Evolutionary conservation across 2,329 filamentous ascomycete genomes (phyloP).

Genomic region (Paramyrothecium sp.): DNA sequence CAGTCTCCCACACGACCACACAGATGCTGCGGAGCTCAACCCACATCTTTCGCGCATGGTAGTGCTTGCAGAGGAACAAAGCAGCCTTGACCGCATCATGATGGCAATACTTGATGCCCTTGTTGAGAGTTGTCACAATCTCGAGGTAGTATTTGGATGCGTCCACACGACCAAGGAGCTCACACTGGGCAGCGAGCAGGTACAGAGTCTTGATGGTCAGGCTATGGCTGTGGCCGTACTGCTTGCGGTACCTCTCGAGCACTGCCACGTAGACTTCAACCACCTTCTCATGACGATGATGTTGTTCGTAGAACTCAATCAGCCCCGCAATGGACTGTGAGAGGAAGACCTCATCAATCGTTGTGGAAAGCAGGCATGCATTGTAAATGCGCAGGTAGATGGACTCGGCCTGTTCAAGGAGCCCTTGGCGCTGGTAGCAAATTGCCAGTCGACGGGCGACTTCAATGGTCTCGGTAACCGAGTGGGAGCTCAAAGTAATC

Average conservation of each 20-base stretch:
- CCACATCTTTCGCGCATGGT: slow-evolving; percentile 42
- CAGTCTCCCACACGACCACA: slow-evolving; percentile 40
- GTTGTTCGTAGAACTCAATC: slow-evolving; percentile 29
- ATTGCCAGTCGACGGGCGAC: slow-evolving; percentile 30
- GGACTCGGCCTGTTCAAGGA: slow-evolving; percentile 34
- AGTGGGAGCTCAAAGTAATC: slow-evolving; percentile 27
- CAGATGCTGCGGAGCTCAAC: slow-evolving; percentile 44
- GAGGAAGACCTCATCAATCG: slow-evolving; percentile 25
- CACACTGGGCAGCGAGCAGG: slow-evolving; percentile 16
- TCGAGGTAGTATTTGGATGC: slow-evolving; percentile 33
- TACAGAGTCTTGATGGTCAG: slow-evolving; percentile 34
- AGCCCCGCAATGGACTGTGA: slow-evolving; percentile 23
- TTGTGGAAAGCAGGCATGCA: slow-evolving; percentile 27
- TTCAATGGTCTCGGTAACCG: slow-evolving; percentile 26
- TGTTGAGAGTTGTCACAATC: slow-evolving; percentile 31
- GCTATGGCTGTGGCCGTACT: slow-evolving; percentile 21
- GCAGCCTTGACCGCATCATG: slow-evolving; percentile 44
- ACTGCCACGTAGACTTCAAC: slow-evolving; percentile 32
- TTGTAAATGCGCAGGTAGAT: slow-evolving; percentile 35
- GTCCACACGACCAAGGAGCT: slow-evolving; percentile 25
- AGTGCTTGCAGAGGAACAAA: slow-evolving; percentile 40
- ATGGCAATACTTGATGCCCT: slow-evolving; percentile 28
- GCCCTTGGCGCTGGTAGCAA: slow-evolving; percentile 31
- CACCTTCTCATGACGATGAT: slow-evolving; percentile 36
- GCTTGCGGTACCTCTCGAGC: slow-evolving; percentile 27